Percentiles rank a stretch among this genome's conserved stretches.
Conservation (phyloP, 2,329 filamentous ascomycete genomes). For the Cladobotryum mycophilum region DNA sequence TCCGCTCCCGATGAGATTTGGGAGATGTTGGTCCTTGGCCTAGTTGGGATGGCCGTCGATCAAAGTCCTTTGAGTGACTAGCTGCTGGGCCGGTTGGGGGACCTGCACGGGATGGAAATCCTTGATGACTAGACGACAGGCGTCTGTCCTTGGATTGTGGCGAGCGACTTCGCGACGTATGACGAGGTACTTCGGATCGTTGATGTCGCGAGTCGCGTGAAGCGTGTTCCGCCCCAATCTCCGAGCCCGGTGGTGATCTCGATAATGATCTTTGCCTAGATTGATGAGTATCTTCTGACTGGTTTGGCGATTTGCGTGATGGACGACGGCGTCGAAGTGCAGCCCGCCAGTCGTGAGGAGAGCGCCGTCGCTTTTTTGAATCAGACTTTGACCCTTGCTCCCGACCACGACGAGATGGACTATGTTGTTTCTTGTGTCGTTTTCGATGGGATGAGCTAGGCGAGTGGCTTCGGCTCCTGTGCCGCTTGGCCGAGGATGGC, state of each 20-base stretch:
- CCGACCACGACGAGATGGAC: conserved; percentile 33
- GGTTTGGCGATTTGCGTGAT: conserved; percentile 23
- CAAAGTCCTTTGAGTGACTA: conserved; percentile 13
- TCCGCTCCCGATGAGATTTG: conserved; percentile 20
- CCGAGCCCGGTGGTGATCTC: conserved; percentile 21
- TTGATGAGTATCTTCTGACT: conserved; percentile 16
- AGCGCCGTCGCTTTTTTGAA: conserved; percentile 26
- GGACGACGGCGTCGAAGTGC: conserved; percentile 26
- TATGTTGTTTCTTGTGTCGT: conserved; percentile 30
- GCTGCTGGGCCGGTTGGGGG: conserved; percentile 16
- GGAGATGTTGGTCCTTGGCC: conserved; percentile 23
- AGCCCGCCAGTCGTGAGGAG: conserved; percentile 27
- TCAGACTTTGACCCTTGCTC: conserved; percentile 33
- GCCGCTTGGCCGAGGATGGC: conserved; percentile 35
- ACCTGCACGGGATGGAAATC: conserved; percentile 19
- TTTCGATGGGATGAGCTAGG: conserved; percentile 33
- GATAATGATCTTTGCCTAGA: conserved; percentile 19
- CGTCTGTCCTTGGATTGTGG: conserved; percentile 6
- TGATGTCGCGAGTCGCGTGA: conserved; percentile 20
- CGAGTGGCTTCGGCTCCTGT: conserved; percentile 37
- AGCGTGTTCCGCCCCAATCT: conserved; percentile 19
- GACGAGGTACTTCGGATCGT: conserved; percentile 8
- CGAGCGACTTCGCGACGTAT: conserved; percentile 12
- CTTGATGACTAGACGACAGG: conserved; percentile 6
- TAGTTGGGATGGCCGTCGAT: conserved; percentile 18